Evolutionary conservation across 2,329 filamentous ascomycete species (phyloP).

Genomic region (Arachnomyces sp.): DNA sequence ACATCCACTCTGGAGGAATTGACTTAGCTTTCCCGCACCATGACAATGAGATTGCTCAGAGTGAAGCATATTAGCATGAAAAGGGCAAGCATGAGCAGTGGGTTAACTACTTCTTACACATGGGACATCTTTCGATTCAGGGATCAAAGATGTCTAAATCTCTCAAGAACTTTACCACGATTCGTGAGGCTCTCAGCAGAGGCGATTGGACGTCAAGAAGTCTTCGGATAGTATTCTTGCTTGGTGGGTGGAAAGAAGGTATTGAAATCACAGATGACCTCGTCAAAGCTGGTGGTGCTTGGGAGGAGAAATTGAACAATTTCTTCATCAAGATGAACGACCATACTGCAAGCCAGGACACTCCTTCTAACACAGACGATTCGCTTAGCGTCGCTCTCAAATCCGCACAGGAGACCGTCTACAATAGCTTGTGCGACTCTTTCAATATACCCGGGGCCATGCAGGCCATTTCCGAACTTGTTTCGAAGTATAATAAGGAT

Average conservation of each 20-base stretch:
- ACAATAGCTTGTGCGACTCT: conserved; percentile 67
- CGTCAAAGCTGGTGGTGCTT: conserved; percentile 63
- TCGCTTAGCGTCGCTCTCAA: conserved; percentile 45
- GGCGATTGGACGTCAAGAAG: conserved; percentile 69
- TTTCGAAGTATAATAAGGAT: conserved; percentile 66
- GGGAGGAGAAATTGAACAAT: conserved; percentile 73
- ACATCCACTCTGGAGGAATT: conserved; percentile 88
- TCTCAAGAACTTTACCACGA: conserved; percentile 92
- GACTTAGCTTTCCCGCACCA: conserved; percentile 89
- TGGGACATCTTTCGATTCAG: conserved; percentile 83
- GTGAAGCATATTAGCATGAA: conserved; percentile 68
- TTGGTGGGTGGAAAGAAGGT: conserved; percentile 83
- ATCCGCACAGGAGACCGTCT: conserved; percentile 49
- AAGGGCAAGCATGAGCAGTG: conserved; percentile 53
- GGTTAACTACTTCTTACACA: conserved; percentile 95
- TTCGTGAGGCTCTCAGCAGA: conserved; percentile 66
- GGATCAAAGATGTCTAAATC: conserved; percentile 96
- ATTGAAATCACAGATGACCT: conserved; percentile 85
- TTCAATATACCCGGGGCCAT: conserved; percentile 81
- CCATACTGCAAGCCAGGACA: conserved; percentile 22
- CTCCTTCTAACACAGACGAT: conserved; percentile 25
- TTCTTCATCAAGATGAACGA: conserved; percentile 57
- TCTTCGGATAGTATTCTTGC: conserved; percentile 77
- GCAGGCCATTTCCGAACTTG: conserved; percentile 67
- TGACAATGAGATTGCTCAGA: conserved; percentile 87